phyloP scores from a whole-genome alignment of 2,329 filamentous ascomycete species.

The Pseudofabraea citricarpa region DNA sequence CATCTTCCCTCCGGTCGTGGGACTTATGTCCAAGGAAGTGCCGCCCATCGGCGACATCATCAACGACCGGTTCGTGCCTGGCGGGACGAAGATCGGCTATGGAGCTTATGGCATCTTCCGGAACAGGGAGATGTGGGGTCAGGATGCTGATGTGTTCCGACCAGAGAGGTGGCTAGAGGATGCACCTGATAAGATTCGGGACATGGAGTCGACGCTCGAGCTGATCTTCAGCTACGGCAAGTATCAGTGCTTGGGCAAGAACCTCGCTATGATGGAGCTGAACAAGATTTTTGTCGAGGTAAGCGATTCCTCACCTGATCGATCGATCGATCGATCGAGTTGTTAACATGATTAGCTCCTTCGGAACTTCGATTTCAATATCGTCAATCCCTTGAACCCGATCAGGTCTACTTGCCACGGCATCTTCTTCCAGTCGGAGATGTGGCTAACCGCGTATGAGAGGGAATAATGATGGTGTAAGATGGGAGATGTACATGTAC shows the following conservation, averaged over 20 bases:
- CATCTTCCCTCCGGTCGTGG: conserved; percentile 28
- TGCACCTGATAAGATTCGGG: not conserved
- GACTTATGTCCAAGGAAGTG: not conserved
- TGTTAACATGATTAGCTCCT: no score
- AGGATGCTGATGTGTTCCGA: conserved; percentile 35
- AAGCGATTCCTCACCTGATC: no score
- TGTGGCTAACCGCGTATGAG: not conserved
- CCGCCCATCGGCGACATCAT: not conserved
- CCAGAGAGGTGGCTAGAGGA: conserved; percentile 37
- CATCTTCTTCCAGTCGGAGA: not conserved
- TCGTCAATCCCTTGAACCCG: not conserved
- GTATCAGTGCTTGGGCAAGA: conserved; percentile 38
- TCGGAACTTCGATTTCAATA: not conserved
- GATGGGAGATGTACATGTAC: no score
- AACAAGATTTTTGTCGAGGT: conserved; percentile 43
- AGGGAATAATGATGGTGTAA: no score
- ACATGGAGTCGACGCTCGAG: conserved; percentile 35
- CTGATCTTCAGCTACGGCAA: conserved; percentile 38
- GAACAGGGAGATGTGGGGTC: conserved; percentile 27
- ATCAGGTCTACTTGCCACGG: not conserved
- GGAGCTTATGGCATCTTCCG: conserved; percentile 30
- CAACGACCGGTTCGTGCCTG: conserved; percentile 9
- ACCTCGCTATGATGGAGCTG: conserved; percentile 42
- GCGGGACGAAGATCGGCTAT: conserved; percentile 4
- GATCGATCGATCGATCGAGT: no score